Conservation (phyloP, 257 asterid genomes). For the Eustoma russellianum region DNA sequence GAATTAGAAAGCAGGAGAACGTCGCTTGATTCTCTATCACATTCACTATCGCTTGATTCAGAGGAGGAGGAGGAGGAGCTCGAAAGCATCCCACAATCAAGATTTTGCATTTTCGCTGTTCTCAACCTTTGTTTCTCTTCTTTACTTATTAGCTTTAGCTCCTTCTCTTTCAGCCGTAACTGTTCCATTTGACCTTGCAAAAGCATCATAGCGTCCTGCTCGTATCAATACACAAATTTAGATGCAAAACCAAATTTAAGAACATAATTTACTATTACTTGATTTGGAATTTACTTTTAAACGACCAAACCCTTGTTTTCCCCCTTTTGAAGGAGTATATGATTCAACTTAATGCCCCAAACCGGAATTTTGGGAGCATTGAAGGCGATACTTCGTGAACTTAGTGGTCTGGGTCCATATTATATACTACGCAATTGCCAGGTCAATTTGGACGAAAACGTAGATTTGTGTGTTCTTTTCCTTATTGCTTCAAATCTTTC, state of each 20-base stretch:
- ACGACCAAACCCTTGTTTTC: no score
- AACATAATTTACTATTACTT: neutral
- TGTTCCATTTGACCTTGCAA: slow-evolving; percentile 47
- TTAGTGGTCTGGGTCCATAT: neutral
- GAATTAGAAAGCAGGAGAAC: slow-evolving; percentile 26
- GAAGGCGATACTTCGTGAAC: neutral
- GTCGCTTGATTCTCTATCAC: slow-evolving; percentile 43
- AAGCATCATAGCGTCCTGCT: slow-evolving; percentile 55
- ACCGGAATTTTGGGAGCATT: neutral
- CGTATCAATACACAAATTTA: neutral
- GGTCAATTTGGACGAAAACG: neutral
- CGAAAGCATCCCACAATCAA: slow-evolving; percentile 18
- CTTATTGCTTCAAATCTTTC: no score
- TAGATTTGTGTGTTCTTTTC: no score
- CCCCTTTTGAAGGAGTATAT: no score
- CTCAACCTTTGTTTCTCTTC: slow-evolving; percentile 35
- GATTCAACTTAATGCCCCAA: no score
- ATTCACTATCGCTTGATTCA: slow-evolving; percentile 69
- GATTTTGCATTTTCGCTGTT: slow-evolving; percentile 17
- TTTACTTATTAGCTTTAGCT: slow-evolving; percentile 29
- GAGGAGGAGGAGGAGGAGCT: slow-evolving; percentile 52
- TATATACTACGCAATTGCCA: neutral
- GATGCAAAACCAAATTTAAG: no score
- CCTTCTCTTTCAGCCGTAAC: slow-evolving; percentile 37
- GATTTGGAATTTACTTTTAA: neutral